Evolutionary conservation across 2,329 filamentous ascomycete species (phyloP), one percentile per base, ranked within the genome.

Genomic region (Stachybotrys elegans): DNA sequence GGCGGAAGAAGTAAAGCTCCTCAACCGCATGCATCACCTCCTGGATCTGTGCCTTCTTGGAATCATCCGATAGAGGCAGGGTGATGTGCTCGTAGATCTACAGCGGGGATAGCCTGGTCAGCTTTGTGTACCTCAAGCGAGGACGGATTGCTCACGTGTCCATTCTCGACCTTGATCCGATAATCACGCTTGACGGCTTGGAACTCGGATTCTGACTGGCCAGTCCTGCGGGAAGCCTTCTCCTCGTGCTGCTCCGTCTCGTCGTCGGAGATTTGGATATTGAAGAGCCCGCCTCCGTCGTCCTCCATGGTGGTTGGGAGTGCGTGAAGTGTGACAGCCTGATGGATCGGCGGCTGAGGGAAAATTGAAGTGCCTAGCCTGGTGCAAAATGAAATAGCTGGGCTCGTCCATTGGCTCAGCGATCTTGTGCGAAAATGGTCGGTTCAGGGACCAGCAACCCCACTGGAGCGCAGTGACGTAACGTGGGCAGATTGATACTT

Each of bases 21-120:
- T 80, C 76, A 7, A 76, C 71, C 1, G 76, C 77, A 52, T 80
- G 75, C 17, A 79, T 46, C 9, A 76, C 51, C n/a, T 73, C 67
- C 49, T 79, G 75, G 2, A 67, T 61, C 25, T 70, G 65, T 34
- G 67, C 68, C 52, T 79, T 81, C 23, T 65, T 61, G 4, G 68
- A 55, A 4, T 43, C 52, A 9, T 54, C 48, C 3, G 50, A 50
- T 11, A 75, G 50, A 1, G 75, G 75, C 3, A 77, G 51, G 6
- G 55, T 46, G 27, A 77, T 58, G 0, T 58, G 61, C 35, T 69
- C 60, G 56, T 66, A 62, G 20, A 79, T 66, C 75, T 79, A 43
- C 11, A 16, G 9, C 11, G n/a, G 6, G 21, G 17, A 19, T 23
- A 44, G 16, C 16, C n/a, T 9, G 12, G n/a, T 29, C 11, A 29